phyloP scores from a whole-genome alignment of 2,329 filamentous ascomycete genomes.

The Daldinia eschscholtzii region DNA sequence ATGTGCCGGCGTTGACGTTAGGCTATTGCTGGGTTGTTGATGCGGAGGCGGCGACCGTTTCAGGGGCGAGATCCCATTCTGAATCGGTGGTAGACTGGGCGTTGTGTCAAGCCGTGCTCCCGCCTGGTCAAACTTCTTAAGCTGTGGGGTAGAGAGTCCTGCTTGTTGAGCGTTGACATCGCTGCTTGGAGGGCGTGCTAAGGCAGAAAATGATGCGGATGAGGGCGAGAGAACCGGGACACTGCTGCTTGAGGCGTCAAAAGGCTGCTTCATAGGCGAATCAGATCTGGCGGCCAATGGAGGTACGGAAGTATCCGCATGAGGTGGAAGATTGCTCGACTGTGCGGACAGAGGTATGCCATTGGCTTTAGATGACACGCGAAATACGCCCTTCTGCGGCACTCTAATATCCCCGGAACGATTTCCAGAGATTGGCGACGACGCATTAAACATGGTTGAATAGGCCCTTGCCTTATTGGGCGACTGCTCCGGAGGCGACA shows the following conservation, averaged over 20 bases:
- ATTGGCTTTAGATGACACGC: conserved; percentile 47
- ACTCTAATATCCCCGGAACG: conserved; percentile 43
- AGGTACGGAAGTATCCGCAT: conserved; percentile 41
- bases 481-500: conserved; percentile 58
- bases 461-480: conserved; percentile 58
- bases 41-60: conserved; percentile 64
- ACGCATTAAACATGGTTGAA: conserved; percentile 54
- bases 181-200: conserved; percentile 45
- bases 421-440: conserved; percentile 45
- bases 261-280: conserved; percentile 49
- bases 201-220: conserved; percentile 43
- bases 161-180: conserved; percentile 35
- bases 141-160: conserved; percentile 52
- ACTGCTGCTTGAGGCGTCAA: conserved; percentile 44
- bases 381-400: conserved; percentile 53
- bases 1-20: conserved; percentile 51
- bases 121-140: conserved; percentile 50
- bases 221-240: conserved; percentile 48
- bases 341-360: conserved; percentile 37
- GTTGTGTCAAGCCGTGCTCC: conserved; percentile 51
- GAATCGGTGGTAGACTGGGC: conserved; percentile 59
- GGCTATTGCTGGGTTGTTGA: conserved; percentile 48
- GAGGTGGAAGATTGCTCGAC: conserved; percentile 43
- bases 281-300: conserved; percentile 45
- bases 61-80: conserved; percentile 64